phyloP scores from a whole-genome alignment of 2,329 filamentous ascomycete species.

The Epichloe hybrida region DNA sequence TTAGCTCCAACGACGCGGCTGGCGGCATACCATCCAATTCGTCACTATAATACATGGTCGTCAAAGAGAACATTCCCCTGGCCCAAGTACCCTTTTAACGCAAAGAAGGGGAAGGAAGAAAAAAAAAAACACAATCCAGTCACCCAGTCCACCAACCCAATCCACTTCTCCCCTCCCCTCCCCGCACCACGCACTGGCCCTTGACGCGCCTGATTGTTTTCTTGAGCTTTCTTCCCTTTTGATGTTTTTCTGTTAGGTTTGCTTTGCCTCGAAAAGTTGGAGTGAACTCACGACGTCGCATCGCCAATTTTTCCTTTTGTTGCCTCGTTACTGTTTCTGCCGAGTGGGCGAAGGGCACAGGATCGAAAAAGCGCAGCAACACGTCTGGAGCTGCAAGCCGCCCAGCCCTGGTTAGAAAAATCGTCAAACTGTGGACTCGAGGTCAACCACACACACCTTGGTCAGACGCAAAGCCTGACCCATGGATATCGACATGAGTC shows the following conservation, averaged over 20 bases:
- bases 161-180: slow-evolving; percentile 5
- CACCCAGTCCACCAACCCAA: slow-evolving; percentile 1
- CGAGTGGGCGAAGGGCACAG: background rate
- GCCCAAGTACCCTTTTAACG: background rate
- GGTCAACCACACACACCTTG: slow-evolving; percentile 4
- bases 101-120: background rate
- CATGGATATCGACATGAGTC: slow-evolving; percentile 58
- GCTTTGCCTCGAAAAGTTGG: background rate
- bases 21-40: background rate
- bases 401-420: background rate
- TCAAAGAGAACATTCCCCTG: background rate
- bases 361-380: background rate
- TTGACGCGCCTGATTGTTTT: slow-evolving; percentile 5
- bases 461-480: slow-evolving; percentile 1
- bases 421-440: background rate
- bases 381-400: slow-evolving; percentile 1
- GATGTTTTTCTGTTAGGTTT: background rate
- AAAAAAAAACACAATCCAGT: background rate
- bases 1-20: background rate
- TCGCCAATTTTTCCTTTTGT: background rate
- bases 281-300: background rate
- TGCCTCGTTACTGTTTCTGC: background rate
- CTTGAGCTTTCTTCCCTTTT: slow-evolving; percentile 1
- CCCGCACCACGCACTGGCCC: slow-evolving; percentile 7
- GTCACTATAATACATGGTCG: background rate